A percentile compares a stretch with the other conserved stretches of the same genome.
Conservation (phyloP, 768 basidiomycete genomes). For the Boletellus ananiceps region DNA sequence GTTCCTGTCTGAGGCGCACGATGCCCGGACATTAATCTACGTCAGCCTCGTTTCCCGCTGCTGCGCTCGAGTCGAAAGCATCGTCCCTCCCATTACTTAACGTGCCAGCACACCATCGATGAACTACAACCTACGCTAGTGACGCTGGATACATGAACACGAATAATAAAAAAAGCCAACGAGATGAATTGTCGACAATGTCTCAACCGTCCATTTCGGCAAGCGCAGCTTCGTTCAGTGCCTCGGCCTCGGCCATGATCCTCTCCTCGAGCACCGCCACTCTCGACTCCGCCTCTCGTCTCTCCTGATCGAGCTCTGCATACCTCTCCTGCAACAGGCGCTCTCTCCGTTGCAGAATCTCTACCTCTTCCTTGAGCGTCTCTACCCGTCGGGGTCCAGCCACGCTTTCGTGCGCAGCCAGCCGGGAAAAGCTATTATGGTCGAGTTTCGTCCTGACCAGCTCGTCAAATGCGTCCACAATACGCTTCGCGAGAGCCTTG, state of each 20-base stretch:
- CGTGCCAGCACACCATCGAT: too few species aligned
- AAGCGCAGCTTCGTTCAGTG: conserved; percentile 70
- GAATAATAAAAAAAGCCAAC: conserved; percentile 11
- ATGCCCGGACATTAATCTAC: too few species aligned
- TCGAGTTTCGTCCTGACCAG: conserved; percentile 65
- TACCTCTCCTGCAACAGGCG: conserved; percentile 75
- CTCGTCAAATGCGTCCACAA: conserved; percentile 66
- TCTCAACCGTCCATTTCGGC: conserved; percentile 50
- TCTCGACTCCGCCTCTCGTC: conserved; percentile 53
- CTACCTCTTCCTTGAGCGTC: conserved; percentile 84
- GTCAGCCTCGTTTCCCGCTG: too few species aligned
- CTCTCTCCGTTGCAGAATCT: conserved; percentile 72
- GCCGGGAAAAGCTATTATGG: conserved; percentile 70
- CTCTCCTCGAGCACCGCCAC: conserved; percentile 74
- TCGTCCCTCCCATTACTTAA: too few species aligned
- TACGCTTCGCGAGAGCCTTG: conserved; percentile 56
- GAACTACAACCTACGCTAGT: neutral
- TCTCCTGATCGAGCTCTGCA: conserved; percentile 74
- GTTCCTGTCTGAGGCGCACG: too few species aligned
- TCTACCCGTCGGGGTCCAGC: conserved; percentile 76
- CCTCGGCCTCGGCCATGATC: conserved; percentile 82
- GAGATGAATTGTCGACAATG: neutral
- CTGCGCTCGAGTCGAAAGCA: neutral
- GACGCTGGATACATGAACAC: conserved; percentile 3
- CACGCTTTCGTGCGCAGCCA: conserved; percentile 68